Evolutionary conservation across 148 eudicot genomes (phyloP).

Genomic region (Rhododendron griersonianum): DNA sequence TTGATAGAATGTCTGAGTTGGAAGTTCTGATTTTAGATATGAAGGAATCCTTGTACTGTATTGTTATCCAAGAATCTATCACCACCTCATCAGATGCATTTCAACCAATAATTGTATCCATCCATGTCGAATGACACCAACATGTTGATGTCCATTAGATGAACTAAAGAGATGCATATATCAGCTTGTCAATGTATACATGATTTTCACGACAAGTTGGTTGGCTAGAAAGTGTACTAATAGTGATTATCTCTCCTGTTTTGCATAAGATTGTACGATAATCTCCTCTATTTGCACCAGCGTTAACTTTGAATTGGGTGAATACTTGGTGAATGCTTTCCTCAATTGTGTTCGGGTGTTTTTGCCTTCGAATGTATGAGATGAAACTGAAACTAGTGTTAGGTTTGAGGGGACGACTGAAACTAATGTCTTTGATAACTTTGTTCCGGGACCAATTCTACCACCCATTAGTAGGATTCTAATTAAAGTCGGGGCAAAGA

Average conservation of each 20-base stretch:
- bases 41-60: constrained; percentile 2
- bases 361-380: background rate
- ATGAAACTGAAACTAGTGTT: background rate
- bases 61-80: background rate
- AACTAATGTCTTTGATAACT: background rate
- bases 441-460: background rate
- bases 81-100: background rate
- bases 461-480: background rate
- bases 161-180: background rate
- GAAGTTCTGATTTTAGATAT: background rate
- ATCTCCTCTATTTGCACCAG: background rate
- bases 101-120: background rate
- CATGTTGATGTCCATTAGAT: background rate
- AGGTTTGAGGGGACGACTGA: too few relatives aligned
- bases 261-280: background rate
- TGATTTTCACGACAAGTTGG: background rate
- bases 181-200: background rate
- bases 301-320: background rate
- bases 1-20: background rate
- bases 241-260: background rate
- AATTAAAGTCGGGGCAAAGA: background rate
- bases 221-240: background rate
- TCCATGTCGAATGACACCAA: background rate
- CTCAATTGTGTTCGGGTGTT: background rate
- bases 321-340: background rate